Percentiles rank a stretch among this genome's conserved stretches.
Evolutionary conservation across 371 early-diverging fungal genomes (phyloP).

Genomic region (Lichtheimia corymbifera): DNA sequence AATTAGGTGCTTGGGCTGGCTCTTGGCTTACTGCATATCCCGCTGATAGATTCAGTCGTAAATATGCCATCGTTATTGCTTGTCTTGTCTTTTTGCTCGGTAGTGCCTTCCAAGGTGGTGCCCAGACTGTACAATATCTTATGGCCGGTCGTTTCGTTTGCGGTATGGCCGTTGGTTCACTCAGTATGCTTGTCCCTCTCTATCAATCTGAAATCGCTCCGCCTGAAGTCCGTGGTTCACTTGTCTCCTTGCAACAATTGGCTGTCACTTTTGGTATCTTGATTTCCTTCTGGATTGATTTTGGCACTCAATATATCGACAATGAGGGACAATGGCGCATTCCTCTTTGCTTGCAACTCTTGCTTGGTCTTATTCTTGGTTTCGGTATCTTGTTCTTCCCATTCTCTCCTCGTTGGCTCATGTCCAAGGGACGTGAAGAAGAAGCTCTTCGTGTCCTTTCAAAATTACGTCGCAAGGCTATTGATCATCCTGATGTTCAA

Average conservation of each 20-base stretch:
- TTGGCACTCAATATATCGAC: conserved; percentile 52
- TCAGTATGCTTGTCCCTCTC: conserved; percentile 78
- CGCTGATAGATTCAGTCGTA: conserved; percentile 70
- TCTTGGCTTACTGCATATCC: conserved; percentile 53
- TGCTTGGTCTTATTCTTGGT: conserved; percentile 70
- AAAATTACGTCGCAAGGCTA: conserved; percentile 65
- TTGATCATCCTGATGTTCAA: conserved; percentile 53
- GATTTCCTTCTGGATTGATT: conserved; percentile 73
- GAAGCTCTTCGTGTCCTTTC: conserved; percentile 74
- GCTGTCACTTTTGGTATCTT: conserved; percentile 78
- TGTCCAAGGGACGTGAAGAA: conserved; percentile 59
- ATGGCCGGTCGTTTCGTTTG: conserved; percentile 75
- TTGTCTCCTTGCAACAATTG: conserved; percentile 87
- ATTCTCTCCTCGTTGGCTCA: conserved; percentile 89
- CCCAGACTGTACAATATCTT: conserved; percentile 55
- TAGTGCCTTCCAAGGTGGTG: conserved; percentile 62
- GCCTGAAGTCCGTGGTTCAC: conserved; percentile 78
- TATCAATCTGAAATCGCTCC: conserved; percentile 93
- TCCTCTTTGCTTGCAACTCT: conserved; percentile 80
- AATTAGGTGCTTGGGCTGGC: conserved; percentile 61
- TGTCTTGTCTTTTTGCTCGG: conserved; percentile 69
- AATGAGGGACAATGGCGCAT: conserved; percentile 71
- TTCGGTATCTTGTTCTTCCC: conserved; percentile 77
- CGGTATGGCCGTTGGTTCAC: conserved; percentile 85
- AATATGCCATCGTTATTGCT: conserved; percentile 66